These are phyloP conservation scores for Chlorophyllum brunneum DNA, from an alignment of 768 basidiomycete species.

Conservation along the genomic window DNA sequence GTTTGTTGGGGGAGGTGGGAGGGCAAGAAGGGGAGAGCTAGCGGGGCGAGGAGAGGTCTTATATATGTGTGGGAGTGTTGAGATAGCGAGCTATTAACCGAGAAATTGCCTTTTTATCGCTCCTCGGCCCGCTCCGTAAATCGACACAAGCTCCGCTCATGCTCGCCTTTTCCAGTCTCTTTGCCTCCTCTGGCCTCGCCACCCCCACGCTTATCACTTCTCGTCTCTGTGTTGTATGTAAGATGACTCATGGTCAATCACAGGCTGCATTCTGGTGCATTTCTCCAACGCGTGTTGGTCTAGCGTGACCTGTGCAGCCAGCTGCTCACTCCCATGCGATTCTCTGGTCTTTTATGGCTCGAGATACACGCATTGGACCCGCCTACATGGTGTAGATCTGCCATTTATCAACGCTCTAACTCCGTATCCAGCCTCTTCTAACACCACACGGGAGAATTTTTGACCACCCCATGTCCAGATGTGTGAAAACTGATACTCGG, in stretches of 20 bases:
- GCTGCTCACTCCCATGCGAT: neutral
- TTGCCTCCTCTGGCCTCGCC: slow-evolving; percentile 1
- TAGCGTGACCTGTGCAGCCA: too few species aligned
- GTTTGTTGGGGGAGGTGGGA: slow-evolving; percentile 23
- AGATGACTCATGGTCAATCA: neutral
- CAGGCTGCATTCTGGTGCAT: neutral
- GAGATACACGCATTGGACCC: neutral
- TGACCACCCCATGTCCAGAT: neutral
- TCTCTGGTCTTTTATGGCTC: slow-evolving; percentile 10
- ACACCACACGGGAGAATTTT: slow-evolving; percentile 16
- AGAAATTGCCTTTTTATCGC: slow-evolving; percentile 19
- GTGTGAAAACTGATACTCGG: too few species aligned
- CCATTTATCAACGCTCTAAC: slow-evolving; percentile 21
- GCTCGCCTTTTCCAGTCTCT: neutral
- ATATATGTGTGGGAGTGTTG: slow-evolving; percentile 21
- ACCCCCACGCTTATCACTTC: slow-evolving; percentile 5
- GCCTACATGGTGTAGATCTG: neutral
- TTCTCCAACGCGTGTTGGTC: neutral
- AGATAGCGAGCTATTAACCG: slow-evolving; percentile 20
- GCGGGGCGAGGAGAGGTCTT: slow-evolving; percentile 13
- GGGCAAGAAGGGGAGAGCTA: slow-evolving; percentile 12
- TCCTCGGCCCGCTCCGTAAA: slow-evolving; percentile 19
- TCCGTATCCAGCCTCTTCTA: slow-evolving; percentile 22
- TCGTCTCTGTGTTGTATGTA: neutral
- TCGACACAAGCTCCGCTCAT: slow-evolving; percentile 14